Evolutionary conservation across 257 asterid genomes (phyloP), one percentile per base, ranked within the genome.

Genomic region (Ligustrum vulgare): DNA sequence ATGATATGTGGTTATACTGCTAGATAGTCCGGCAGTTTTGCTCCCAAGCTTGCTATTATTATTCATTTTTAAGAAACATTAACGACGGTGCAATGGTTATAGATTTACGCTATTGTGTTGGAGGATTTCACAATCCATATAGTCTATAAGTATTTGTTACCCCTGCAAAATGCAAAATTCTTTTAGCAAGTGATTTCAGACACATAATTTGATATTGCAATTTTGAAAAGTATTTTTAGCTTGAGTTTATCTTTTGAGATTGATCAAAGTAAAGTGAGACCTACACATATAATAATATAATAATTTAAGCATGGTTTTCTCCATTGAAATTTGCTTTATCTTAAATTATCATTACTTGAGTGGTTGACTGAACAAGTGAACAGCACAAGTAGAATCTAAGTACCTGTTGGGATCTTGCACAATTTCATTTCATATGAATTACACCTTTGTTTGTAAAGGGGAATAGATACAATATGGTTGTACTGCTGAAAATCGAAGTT

Each of bases 391-490:
- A 25, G 35, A 10, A 32, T 28, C 72, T 31, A 6, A 49, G 13
- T 8, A 54, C 76, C 35, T 58, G 31, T 22, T 68, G 32, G 22
- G 31, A 37, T 37, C 33, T 13, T 69, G 39, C 60, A 51, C 31
- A 28, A 28, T 28, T 28, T 0, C 31, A 28, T 22, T 12, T 34
- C 23, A 47, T 60, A 63, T 32, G 28, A 62, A 35, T 45, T 47
- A 31, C n/a, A 54, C 31, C 0, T 28, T 28, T 28, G 31, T 28
- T 28, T 28, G 31, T 28, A 28, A 5, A 32, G 56, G 16, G 54
- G 49, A 69, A 39, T 75, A 71, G 74, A 13, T 71, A 54, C 16
- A 15, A 37, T 80, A 56, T 5, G 20, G 67, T 28, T 77, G 54
- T 63, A n/a, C 37, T 20, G 58, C 31, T 63, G 22, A 32, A 69